A percentile compares a stretch with the other conserved stretches of the same genome.
Conservation (phyloP, 2,329 filamentous ascomycete species). For the Pseudogymnoascus sp. region DNA sequence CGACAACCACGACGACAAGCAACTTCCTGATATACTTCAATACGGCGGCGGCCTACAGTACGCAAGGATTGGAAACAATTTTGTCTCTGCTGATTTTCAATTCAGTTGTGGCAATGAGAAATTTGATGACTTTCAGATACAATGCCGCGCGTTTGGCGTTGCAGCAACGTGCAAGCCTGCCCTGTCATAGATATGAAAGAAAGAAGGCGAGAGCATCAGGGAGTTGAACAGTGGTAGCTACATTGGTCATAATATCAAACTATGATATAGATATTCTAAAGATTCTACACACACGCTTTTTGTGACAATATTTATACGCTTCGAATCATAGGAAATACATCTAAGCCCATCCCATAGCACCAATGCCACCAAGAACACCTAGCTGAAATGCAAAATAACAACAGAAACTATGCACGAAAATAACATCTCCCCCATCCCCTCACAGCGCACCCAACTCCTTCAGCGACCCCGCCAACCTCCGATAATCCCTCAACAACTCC, state of each 20-base stretch:
- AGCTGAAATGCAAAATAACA: constrained; percentile 4
- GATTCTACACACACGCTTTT: neutral
- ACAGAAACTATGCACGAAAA: neutral
- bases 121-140: too few relatives aligned
- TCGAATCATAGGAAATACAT: neutral
- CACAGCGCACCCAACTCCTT: constrained; percentile 58
- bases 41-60: neutral
- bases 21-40: neutral
- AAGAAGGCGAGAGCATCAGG: too few relatives aligned
- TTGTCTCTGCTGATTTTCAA: neutral
- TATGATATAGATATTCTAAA: neutral
- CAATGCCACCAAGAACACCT: neutral
- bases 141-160: too few relatives aligned
- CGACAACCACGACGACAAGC: neutral
- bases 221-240: too few relatives aligned
- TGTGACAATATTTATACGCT: neutral
- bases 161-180: too few relatives aligned
- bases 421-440: neutral
- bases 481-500: constrained; percentile 67
- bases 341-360: neutral
- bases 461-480: constrained; percentile 60
- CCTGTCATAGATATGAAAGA: too few relatives aligned
- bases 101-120: neutral
- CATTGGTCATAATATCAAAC: too few relatives aligned
- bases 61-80: neutral